phyloP scores from a whole-genome alignment of 2,329 filamentous ascomycete species.

The Aureobasidium pullulans region DNA sequence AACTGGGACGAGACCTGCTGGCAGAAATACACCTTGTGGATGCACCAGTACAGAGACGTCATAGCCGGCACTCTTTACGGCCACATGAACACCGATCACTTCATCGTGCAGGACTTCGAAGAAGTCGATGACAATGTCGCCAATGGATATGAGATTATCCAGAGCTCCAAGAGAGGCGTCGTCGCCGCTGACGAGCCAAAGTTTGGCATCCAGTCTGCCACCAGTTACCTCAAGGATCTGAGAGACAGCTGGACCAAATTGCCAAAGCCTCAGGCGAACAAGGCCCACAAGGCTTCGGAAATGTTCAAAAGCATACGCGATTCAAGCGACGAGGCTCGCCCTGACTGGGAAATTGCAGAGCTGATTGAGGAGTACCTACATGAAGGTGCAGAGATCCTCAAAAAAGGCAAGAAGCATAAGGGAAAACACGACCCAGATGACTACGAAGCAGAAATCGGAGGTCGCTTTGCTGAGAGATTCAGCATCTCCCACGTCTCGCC shows the following conservation, averaged over 20 bases:
- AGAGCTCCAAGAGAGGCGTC: conserved; percentile 31
- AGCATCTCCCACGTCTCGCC: conserved; percentile 73
- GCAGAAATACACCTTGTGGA: conserved; percentile 93
- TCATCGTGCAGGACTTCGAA: conserved; percentile 79
- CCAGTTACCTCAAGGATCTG: conserved; percentile 72
- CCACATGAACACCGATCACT: conserved; percentile 99
- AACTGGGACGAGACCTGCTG: conserved; percentile 96
- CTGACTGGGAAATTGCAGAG: conserved; percentile 15
- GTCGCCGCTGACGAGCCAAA: conserved; percentile 42
- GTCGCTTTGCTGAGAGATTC: conserved; percentile 77
- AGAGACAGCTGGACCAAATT: conserved; percentile 70
- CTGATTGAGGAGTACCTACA: conserved; percentile 19
- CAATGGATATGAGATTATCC: conserved; percentile 25
- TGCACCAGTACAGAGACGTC: conserved; percentile 84
- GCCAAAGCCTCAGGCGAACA: conserved; percentile 36
- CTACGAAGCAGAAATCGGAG: conserved; percentile 63
- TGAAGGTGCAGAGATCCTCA: conserved; percentile 19
- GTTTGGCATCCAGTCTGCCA: conserved; percentile 53
- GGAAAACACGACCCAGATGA: conserved; percentile 44
- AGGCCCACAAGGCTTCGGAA: conserved; percentile 18
- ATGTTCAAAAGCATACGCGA: background rate
- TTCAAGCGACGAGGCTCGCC: conserved; percentile 16
- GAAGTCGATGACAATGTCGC: conserved; percentile 58
- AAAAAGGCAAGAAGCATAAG: conserved; percentile 33
- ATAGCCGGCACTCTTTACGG: conserved; percentile 73